Evolutionary conservation across 2,329 filamentous ascomycete species (phyloP), one percentile per base, ranked within the genome.

Genomic region (Trichoderma cornu-damae): DNA sequence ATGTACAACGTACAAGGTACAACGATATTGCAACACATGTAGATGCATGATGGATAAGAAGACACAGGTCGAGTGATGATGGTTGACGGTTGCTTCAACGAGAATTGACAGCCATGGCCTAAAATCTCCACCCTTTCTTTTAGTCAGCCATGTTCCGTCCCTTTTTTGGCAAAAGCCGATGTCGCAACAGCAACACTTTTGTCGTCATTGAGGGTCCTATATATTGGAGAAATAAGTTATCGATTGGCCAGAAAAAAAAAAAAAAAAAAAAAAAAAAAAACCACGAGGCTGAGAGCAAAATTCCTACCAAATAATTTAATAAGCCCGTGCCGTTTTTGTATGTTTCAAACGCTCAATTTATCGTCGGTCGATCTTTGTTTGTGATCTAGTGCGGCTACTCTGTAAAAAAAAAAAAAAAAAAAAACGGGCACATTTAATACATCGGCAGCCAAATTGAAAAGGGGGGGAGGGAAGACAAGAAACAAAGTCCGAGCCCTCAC

Each of bases 41-140:
- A n/a, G n/a, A n/a, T n/a, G n/a, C n/a, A n/a, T n/a, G n/a, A n/a
- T n/a, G n/a, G n/a, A n/a, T n/a, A n/a, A n/a, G n/a, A n/a, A n/a
- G n/a, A n/a, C n/a, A n/a, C n/a, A n/a, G n/a, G n/a, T n/a, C n/a
- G n/a, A n/a, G n/a, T n/a, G n/a, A n/a, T n/a, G n/a, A 8, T 34
- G 26, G 7, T 47, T 6, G 26, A n/a, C 9, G 14, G 34, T 47
- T n/a, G n/a, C 46, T 16, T 40, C 34, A n/a, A 56, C 35, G 57
- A 28, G 54, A 20, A 28, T 58, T 60, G 58, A 60, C 58, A n/a
- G 55, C 58, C 56, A 61, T 59, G 32, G 26, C 26, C 40, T 46
- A 43, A n/a, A 28, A 46, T n/a, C 60, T 52, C 49, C 42, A n/a
- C n/a, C n/a, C n/a, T n/a, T n/a, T 30, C n/a, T 14, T 43, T 56